These are phyloP conservation scores for Globisporangium middletonii DNA, from an alignment of 352 stramenopile genomes.

Conservation along the genomic window DNA sequence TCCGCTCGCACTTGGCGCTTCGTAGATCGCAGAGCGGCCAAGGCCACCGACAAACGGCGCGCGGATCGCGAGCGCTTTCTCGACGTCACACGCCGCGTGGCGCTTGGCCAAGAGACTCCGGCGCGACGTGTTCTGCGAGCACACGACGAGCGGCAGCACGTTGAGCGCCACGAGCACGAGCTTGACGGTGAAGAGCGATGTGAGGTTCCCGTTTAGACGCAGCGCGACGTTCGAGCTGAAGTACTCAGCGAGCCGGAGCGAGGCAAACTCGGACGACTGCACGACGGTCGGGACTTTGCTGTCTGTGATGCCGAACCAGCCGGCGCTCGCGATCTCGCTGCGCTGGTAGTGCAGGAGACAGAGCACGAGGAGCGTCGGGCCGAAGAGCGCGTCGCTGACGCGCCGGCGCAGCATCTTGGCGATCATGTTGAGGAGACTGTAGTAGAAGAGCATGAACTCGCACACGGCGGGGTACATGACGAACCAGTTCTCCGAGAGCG, in stretches of 20 bases:
- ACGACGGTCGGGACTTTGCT: background rate
- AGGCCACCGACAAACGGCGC: slow-evolving; percentile 10
- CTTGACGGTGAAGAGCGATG: slow-evolving; percentile 8
- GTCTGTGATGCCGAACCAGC: slow-evolving; percentile 9
- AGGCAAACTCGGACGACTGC: slow-evolving; percentile 10
- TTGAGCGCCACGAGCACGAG: slow-evolving; percentile 10
- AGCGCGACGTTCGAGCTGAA: slow-evolving; percentile 5
- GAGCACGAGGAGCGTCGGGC: slow-evolving; percentile 14
- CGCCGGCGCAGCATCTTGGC: slow-evolving; percentile 15
- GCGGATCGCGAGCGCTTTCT: slow-evolving; percentile 11
- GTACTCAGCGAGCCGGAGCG: slow-evolving; percentile 4
- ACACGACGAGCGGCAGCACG: slow-evolving; percentile 8
- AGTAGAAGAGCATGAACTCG: slow-evolving; percentile 19
- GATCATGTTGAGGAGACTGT: slow-evolving; percentile 21
- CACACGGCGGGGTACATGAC: slow-evolving; percentile 20
- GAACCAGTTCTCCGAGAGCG: slow-evolving; percentile 19
- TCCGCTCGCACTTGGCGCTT: background rate
- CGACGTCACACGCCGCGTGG: slow-evolving; percentile 2
- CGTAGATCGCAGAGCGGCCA: slow-evolving; percentile 3
- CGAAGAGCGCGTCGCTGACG: slow-evolving; percentile 17
- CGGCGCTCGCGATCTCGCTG: background rate
- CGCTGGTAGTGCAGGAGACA: slow-evolving; percentile 19
- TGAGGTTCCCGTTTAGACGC: slow-evolving; percentile 11
- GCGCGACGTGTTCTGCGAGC: slow-evolving; percentile 5
- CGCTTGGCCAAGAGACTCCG: background rate